Evolutionary conservation across 768 basidiomycete genomes (phyloP), one percentile per base, ranked within the genome.

Genomic region (Trametopsis cervina): DNA sequence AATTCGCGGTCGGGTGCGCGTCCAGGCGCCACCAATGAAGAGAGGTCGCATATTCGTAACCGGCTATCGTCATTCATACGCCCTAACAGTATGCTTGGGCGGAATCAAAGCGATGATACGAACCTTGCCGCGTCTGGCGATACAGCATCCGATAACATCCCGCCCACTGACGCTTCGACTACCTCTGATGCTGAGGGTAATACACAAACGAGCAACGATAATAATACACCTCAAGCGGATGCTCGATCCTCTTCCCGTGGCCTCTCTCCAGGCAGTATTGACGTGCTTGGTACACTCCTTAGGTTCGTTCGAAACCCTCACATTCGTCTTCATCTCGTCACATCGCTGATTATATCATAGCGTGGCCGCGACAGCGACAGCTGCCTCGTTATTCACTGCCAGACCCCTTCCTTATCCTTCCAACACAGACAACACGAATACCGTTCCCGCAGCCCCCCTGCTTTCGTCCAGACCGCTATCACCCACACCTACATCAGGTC

Each of bases 321-420:
- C n/a, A n/a, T 20, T 12, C 40, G 25, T 12, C 47, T 33, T 23
- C 23, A n/a, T 27, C 22, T 51, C 21, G 41, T 37, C 43, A 38
- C 27, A 29, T 46, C 21, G 42, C 38, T 35, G 15, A 53, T 35
- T 17, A 25, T 44, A 46, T 26, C 42, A 47, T 42, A 55, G 89
- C 56, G 89, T 91, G 25, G 89, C 89, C 3, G 88, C 89, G n/a
- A 86, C 89, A 9, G 89, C 89, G n/a, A 90, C 89, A 1, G 89
- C 89, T 1, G 87, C 86, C 6, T 91, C 89, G 10, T 75, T 87
- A 38, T 73, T 84, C 47, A 73, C 77, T 29, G 73, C 81, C 20
- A 72, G 76, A 38, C 70, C 81, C 44, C 23, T 17, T 6, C 38
- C 29, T 75, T 24, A 71, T 44, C 37, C 44, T 44, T 29, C 42